Conservation (phyloP, 1,139 yeast genomes). For the Lodderomyces pseudojiufengensis region DNA sequence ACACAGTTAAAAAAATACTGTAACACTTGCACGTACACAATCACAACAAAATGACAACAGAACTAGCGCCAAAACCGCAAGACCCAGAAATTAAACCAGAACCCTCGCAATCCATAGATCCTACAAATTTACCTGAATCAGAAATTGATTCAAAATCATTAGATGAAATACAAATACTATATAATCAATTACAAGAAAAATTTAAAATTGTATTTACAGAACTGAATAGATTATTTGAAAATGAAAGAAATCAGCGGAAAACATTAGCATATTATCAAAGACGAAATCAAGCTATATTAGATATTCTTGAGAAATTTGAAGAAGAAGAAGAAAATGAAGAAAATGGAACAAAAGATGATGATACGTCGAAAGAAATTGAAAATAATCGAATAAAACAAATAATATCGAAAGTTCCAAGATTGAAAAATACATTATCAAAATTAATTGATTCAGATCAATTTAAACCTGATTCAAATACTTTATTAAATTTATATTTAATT, state of each 20-base stretch:
- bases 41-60: too few species aligned
- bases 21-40: too few species aligned
- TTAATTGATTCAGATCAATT: constrained; percentile 9
- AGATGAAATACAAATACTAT: constrained; percentile 17
- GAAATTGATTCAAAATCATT: constrained; percentile 3
- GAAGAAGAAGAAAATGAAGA: constrained; percentile 4
- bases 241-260: constrained; percentile 34
- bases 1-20: too few species aligned
- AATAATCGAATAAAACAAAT: constrained; percentile 22
- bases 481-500: constrained; percentile 18
- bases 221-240: constrained; percentile 19
- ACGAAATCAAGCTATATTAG: constrained; percentile 37
- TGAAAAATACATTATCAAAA: constrained; percentile 17
- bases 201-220: constrained; percentile 26
- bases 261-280: constrained; percentile 34
- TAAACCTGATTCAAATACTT: constrained; percentile 8
- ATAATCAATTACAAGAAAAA: constrained; percentile 25
- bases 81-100: too few species aligned
- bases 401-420: constrained; percentile 21
- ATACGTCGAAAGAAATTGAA: constrained; percentile 4
- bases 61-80: too few species aligned
- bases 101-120: too few species aligned
- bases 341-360: constrained; percentile 2
- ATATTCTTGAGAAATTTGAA: constrained; percentile 25
- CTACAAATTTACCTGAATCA: too few species aligned